Base-by-base conservation (phyloP, 495 filamentous ascomycete species). In the Pseudomonodictys pantanalensis region DNA sequence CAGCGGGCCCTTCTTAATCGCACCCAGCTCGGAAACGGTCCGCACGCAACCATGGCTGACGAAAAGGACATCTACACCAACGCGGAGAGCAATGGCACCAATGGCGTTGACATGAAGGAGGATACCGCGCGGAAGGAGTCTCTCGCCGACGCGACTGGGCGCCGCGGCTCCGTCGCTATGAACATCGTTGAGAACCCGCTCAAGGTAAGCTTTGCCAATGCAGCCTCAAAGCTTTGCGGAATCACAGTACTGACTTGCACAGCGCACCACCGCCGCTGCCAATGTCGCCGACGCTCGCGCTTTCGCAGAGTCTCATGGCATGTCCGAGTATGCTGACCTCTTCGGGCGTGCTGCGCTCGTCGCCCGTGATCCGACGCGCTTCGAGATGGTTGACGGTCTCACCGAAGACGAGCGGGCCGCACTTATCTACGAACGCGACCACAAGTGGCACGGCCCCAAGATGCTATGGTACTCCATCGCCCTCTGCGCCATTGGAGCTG, bases 381-480 rank as follows among this genome's bases (percentile, higher is more conserved):
- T 75, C 32, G 68, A 74, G 18, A 67, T 69, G 20, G 65, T 82
- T 18, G 64, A 68, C 0, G 77, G 79, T 38, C 69, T 85, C 25
- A 67, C 58, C 2, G 74, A 78, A 3, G 64, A 69, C 0, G 80
- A 85, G 47, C 76, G 67, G 28, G 64, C 69, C 25, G 64, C 67
- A 17, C 60, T 85, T 12, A 56, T 64, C 11, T 71, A 76, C 10
- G 82, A 58, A 25, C 15, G 55, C 1, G 55, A 58, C 45, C 55
- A 58, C 49, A 79, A 79, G 56, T 85, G 83, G 82, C 72, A 74
- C 25, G 77, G 82, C 51, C 80, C 82, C 23, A 77, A 70, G 71
- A 70, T 71, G 65, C 73, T 85, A 0, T 85, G 82, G 66, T 81
- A 78, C 59, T 71, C 83, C 18, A 76, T 78, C 41, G 65, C 58